Evolutionary conservation across 345 rosid species (phyloP).

Genomic region (Cochlearia excelsa): DNA sequence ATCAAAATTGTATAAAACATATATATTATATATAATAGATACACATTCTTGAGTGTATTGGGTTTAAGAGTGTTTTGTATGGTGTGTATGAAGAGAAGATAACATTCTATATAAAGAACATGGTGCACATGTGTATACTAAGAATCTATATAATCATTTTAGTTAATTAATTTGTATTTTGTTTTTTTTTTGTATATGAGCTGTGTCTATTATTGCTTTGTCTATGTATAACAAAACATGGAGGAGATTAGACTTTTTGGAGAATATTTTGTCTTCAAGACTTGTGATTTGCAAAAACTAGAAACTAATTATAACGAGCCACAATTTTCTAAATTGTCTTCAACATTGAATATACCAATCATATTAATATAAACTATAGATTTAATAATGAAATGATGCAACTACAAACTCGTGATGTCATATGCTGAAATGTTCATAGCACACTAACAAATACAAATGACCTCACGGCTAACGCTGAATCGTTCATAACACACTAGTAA

Average conservation of each 20-base stretch:
- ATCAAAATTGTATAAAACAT: constrained; percentile 32
- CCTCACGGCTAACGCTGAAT: no score
- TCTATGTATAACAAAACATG: constrained; percentile 25
- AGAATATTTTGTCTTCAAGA: no score
- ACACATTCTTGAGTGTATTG: constrained; percentile 32
- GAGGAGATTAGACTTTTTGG: constrained; percentile 22
- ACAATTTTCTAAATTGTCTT: no score
- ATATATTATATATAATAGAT: constrained; percentile 20
- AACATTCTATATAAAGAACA: constrained; percentile 27
- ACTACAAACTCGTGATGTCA: constrained; percentile 11
- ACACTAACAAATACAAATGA: no score
- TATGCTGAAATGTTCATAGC: constrained; percentile 27
- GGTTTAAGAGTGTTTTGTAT: constrained; percentile 22
- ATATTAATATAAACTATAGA: not conserved
- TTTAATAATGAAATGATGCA: constrained; percentile 17
- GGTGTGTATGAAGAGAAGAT: constrained; percentile 18
- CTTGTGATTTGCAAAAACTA: no score
- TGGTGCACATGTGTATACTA: constrained; percentile 36
- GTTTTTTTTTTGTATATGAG: constrained; percentile 10
- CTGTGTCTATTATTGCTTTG: constrained; percentile 28
- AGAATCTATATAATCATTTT: constrained; percentile 19
- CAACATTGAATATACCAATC: no score
- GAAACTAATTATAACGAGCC: no score
- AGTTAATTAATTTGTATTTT: constrained; percentile 2
- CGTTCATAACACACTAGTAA: no score